Evolutionary conservation across 345 rosid species (phyloP), one percentile per base, ranked within the genome.

Genomic region (Turnera subulata): DNA sequence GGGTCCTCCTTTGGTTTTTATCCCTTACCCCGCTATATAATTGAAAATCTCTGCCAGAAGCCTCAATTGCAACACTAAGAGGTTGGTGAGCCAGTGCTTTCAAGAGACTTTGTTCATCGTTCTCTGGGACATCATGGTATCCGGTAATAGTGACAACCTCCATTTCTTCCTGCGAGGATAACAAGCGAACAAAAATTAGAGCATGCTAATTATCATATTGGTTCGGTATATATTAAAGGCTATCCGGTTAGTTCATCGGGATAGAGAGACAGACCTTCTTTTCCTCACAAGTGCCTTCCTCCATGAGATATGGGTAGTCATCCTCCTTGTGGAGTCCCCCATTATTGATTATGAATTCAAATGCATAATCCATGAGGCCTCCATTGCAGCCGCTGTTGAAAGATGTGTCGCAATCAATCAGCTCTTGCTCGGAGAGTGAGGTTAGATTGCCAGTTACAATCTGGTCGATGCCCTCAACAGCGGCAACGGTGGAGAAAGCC

Each of bases 221-320:
- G n/a, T 24, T 16, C 14, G 12, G 39, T 17, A 35, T 39, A 20
- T 24, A 29, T 24, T 32, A 39, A 22, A n/a, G 3, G 20, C 14
- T 49, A 1, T 16, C 24, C 23, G 1, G 22, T 33, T 38, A n/a
- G n/a, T 32, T 57, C 6, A 0, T 47, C 16, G 20, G 13, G 25
- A 11, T 40, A 15, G 13, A 23, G 2, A 16, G 13, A 1, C 11
- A 11, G 35, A 73, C 89, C 81, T 61, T 67, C 46, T 78, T 75
- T 52, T 52, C 46, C 19, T 75, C 77, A 23, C 91, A 79, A 54
- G 78, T 81, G 55, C 85, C 80, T 63, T 81, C 84, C 15, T 81
- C 87, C 84, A 79, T 82, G 51, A 78, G 66, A 59, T 84, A 84
- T 10, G 87, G 86, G 48, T 84, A 84, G 71, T 81, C 87, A n/a